Evolutionary conservation across 2,329 filamentous ascomycete genomes (phyloP), one percentile per base, ranked within the genome.

Genomic region (Rhynchosporium agropyri): DNA sequence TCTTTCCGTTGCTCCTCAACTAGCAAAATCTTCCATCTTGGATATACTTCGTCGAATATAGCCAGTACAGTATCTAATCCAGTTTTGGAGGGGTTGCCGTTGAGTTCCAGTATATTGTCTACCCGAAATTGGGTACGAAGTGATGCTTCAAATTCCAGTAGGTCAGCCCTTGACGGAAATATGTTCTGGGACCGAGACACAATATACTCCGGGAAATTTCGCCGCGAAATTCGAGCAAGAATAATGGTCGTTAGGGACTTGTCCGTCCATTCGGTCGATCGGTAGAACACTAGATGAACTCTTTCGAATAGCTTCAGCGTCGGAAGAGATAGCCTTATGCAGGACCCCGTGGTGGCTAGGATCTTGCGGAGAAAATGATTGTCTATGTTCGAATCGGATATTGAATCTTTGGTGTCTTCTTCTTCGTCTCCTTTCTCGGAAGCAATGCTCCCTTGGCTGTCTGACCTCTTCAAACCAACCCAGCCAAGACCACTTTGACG

Each of bases 231-330:
- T 67, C 94, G 93, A 7, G 95, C 91, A 4, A 99, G 82, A 50
- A 99, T 97, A 60, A 98, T 94, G 0, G 93, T 94, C 1, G 92
- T 98, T 13, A 99, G 79, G 1, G 94, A 97, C 75, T 97, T 98
- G 71, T 98, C 94, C 0, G 93, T 96, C 95, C 95, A 99, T 74
- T 97, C 91, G 0, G 92, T 96, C 9, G 93, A 97, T 63, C 94
- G 84, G 75, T 98, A 98, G 75, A 97, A 99, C 33, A 99, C 92
- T 2, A 99, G 79, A 77, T 98, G 95, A 0, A 98, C 92, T 31
- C 95, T 86, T 75, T 97, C 92, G 71, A 99, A 99, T 0, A 99
- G 83, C 71, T 88, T 91, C 66, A 92, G 84, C 0, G 88, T 83
- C 0, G 84, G 77, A 0, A 88, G 77, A 0, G 91, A 91, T 12